Evolutionary conservation across 2,329 filamentous ascomycete genomes (phyloP), one percentile per base, ranked within the genome.

Genomic region (Geosmithia flava): DNA sequence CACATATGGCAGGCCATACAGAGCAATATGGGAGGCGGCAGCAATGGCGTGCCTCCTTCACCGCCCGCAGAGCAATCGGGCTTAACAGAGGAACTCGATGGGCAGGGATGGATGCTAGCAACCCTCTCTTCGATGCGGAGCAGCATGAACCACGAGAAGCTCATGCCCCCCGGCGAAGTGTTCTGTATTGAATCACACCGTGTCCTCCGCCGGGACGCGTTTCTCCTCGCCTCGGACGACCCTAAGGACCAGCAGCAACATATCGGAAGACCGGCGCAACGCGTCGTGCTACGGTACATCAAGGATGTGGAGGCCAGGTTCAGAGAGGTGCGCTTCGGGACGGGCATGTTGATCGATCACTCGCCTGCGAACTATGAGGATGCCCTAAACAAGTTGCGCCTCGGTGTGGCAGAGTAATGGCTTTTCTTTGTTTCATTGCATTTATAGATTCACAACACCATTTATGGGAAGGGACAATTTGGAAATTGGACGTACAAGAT

Each of bases 121-220:
- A 77, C 83, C 1, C 69, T 89, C 6, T 80, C 81, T 56, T 75
- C 75, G 0, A 63, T 90, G 16, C 73, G 85, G 2, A 76, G 76
- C 3, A 78, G 74, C 54, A 86, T 89, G 80, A 72, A 76, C 51
- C 81, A 76, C 47, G 69, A 75, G 30, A 88, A 88, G 57, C 70
- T 90, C 2, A 65, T 87, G 44, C 85, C 85, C 1, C 85, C 85
- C 0, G 85, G 85, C 1, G 85, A 90, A 59, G 81, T 89, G 0
- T 88, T 89, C 56, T 69, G 80, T 2, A 72, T 89, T 2, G 83
- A 87, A 63, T 82, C 74, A 20, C 80, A 79, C 58, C 71, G 73
- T 8, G 83, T 86, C 3, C 65, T 88, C 51, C 73, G 84, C 53
- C 68, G 83, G 13, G 79, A 85, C 56, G 80, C 82, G 0, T 84